A percentile compares a stretch with the other conserved stretches of the same genome.
phyloP scores from a whole-genome alignment of 371 early-diverging fungal genomes.

The Mucor saturninus region DNA sequence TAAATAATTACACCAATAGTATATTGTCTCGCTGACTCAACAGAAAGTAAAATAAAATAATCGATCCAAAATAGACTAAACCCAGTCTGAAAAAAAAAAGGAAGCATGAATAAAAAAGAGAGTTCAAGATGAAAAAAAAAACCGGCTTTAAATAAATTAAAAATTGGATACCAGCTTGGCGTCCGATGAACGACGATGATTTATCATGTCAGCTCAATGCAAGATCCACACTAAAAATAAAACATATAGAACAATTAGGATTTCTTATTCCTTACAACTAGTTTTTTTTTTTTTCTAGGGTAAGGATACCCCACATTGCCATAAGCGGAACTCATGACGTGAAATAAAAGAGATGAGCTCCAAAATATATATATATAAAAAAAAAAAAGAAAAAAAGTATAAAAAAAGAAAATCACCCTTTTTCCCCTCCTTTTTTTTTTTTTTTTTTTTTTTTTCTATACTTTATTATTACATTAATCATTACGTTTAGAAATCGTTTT shows the following conservation, averaged over 20 bases:
- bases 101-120: neutral
- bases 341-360: neutral
- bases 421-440: slow-evolving; percentile 5
- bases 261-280: neutral
- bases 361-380: neutral
- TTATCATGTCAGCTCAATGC: neutral
- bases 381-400: neutral
- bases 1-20: neutral
- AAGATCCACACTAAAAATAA: neutral
- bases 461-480: neutral
- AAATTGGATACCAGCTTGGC: slow-evolving; percentile 1
- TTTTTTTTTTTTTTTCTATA: slow-evolving; percentile 6
- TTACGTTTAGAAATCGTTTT: neutral
- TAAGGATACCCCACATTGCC: slow-evolving; percentile 20
- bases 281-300: neutral
- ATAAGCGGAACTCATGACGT: slow-evolving; percentile 19
- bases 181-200: neutral
- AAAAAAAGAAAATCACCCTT: neutral
- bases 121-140: neutral
- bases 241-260: neutral
- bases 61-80: neutral
- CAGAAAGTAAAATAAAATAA: neutral
- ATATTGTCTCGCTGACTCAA: neutral
- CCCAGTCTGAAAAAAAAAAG: neutral
- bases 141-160: neutral